phyloP scores from a whole-genome alignment of 2,329 filamentous ascomycete species.

The Fusarium scirpi region DNA sequence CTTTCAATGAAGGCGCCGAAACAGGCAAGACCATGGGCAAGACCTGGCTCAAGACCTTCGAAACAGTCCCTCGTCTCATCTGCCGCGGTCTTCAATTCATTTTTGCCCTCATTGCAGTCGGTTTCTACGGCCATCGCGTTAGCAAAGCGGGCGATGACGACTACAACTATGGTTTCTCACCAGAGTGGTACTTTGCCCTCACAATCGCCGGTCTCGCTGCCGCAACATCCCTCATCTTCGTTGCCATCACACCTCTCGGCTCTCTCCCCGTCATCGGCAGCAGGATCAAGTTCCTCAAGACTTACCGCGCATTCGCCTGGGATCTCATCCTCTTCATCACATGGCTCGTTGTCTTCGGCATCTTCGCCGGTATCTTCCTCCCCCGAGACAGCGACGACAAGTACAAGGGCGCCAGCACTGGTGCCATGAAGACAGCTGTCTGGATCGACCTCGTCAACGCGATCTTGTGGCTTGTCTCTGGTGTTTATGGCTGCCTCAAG shows the following conservation, averaged over 20 bases:
- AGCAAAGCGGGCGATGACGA: slow-evolving; percentile 55
- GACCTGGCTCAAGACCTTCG: slow-evolving; percentile 60
- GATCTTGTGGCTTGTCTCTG: slow-evolving; percentile 71
- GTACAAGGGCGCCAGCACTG: slow-evolving; percentile 59
- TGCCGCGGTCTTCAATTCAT: slow-evolving; percentile 77
- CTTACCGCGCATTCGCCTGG: slow-evolving; percentile 59
- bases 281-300: slow-evolving; percentile 52
- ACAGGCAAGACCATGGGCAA: slow-evolving; percentile 58
- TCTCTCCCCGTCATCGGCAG: slow-evolving; percentile 51
- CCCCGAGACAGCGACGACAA: slow-evolving; percentile 64
- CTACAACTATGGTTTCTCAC: slow-evolving; percentile 55
- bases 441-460: slow-evolving; percentile 78
- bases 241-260: slow-evolving; percentile 53
- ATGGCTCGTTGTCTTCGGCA: slow-evolving; percentile 77
- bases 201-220: slow-evolving; percentile 67
- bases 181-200: slow-evolving; percentile 75
- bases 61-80: slow-evolving; percentile 61
- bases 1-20: slow-evolving; percentile 52
- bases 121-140: slow-evolving; percentile 73
- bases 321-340: slow-evolving; percentile 58
- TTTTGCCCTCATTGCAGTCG: slow-evolving; percentile 75
- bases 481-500: slow-evolving; percentile 56
- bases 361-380: slow-evolving; percentile 79
- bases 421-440: slow-evolving; percentile 75
- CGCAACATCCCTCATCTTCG: slow-evolving; percentile 61